Percentiles rank a stretch among this genome's conserved stretches.
Conservation (phyloP, 306 rosid genomes). For the Styphnolobium japonicum region DNA sequence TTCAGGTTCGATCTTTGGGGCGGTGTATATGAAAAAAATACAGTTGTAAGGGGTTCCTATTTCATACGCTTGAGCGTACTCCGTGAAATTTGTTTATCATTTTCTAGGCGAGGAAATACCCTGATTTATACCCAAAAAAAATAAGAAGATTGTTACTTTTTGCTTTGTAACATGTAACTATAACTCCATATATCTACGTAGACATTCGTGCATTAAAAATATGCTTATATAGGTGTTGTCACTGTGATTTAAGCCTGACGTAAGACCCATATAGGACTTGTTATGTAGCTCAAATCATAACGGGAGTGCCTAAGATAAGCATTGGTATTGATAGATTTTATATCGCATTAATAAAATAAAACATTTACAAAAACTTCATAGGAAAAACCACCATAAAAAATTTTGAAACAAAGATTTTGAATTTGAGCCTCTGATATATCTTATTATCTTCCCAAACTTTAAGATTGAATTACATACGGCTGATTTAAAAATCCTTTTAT, state of each 20-base stretch:
- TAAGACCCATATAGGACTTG: neutral
- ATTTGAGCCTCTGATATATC: neutral
- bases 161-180: neutral
- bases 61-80: too few species aligned
- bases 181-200: neutral
- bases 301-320: neutral
- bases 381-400: neutral
- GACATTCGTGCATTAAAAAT: neutral
- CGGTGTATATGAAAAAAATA: too few species aligned
- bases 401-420: neutral
- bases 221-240: neutral
- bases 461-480: neutral
- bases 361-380: neutral
- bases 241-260: constrained; percentile 12
- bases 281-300: neutral
- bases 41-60: too few species aligned
- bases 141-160: neutral
- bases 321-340: neutral
- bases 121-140: too few species aligned
- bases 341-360: neutral
- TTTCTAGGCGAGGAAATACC: too few species aligned
- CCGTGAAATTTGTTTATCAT: too few species aligned
- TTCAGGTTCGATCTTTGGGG: too few species aligned
- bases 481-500: neutral
- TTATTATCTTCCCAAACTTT: neutral